Base-by-base conservation (phyloP, 2,329 filamentous ascomycete genomes). In the Alternaria ventricosa region DNA sequence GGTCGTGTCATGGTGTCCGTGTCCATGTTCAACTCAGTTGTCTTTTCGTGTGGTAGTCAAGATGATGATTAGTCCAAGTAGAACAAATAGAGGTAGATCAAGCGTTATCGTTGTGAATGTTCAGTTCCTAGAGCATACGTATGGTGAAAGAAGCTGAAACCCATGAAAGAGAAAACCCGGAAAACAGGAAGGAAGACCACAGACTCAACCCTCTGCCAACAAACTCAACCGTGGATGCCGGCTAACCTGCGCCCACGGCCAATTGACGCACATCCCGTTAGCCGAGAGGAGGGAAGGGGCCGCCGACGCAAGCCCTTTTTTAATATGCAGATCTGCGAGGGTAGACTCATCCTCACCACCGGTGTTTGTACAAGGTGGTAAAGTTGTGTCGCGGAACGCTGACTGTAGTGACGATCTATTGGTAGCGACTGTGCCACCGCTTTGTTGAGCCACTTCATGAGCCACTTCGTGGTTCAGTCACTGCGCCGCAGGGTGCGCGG, bases 401-500 rank as follows among this genome's bases (percentile, higher is more conserved):
- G 20, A 30, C 33, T 18, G 20, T 15, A 51, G 18, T n/a, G 20
- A 23, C 36, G 27, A 33, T 41, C 47, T 41, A 58, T 62, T 62
- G 55, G 59, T 51, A 51, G 60, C 60, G 55, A 63, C 57, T 63
- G 60, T 55, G 63, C 63, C 63, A 66, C 60, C 4, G 12, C 15
- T 46, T 23, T 30, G 55, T 54, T 60, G 56, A 63, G 56, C 60
- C 60, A 60, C 60, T 30, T 27, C 49, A 43, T 60, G 55, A 50
- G 49, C 44, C 61, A 63, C 60, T 57, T 57, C 55, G 63, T 60
- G 60, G 63, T 65, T 53, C 55, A 65, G 60, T 60, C 13, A 63
- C 63, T 65, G 63, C 63, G 63, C 55, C 60, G 56, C 60, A 63
- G 20, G n/a, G 25, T 27, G 15, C 30, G 57, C 57, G 28, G 55